Base-by-base conservation (phyloP, 805 yeast species). In the Saturnispora halmiae region DNA sequence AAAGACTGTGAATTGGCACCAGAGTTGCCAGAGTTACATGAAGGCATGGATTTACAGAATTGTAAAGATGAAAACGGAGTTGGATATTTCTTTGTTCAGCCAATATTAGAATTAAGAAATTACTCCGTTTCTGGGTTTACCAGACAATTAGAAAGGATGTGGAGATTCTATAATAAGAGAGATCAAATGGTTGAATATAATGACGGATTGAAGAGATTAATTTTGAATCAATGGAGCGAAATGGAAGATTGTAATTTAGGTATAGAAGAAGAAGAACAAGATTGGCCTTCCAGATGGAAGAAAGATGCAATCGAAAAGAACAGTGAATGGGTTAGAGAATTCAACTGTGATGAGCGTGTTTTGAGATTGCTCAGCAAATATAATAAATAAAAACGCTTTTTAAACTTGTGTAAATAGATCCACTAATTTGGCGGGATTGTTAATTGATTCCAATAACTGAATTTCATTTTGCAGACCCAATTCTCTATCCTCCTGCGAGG, bases 241-340 rank as follows among this genome's bases (percentile, higher is more conserved):
- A 82, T 75, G 52, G 63, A 57, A 39, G 58, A 66, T 34, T 44
- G 54, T 9, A 78, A 73, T 40, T 53, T 58, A 21, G 58, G 64
- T 44, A 73, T 72, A 13, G 54, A 56, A 15, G 75, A 66, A 31
- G 96, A 87, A 58, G 96, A 88, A 55, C 53, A 59, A 5, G 90
- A 84, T 48, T 90, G 96, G 96, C 95, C 96, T 11, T 60, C 65
- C 41, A 70, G 72, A 43, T 90, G 96, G 95, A 82, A 84, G 26
- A 70, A 76, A 49, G 71, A 69, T 44, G 95, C 95, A n/a, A 56
- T 60, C 35, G 82, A 75, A 39, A 80, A 76, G 48, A 64, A 73
- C 31, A 81, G 94, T 48, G 96, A 90, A 57, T 90, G 98, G 98
- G 77, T 80, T 41, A 77, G 77, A 53, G 88, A 81, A 21, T 64